Evolutionary conservation across 177 flowering plant genomes (phyloP).

Genomic region (Vitis hybrid): DNA sequence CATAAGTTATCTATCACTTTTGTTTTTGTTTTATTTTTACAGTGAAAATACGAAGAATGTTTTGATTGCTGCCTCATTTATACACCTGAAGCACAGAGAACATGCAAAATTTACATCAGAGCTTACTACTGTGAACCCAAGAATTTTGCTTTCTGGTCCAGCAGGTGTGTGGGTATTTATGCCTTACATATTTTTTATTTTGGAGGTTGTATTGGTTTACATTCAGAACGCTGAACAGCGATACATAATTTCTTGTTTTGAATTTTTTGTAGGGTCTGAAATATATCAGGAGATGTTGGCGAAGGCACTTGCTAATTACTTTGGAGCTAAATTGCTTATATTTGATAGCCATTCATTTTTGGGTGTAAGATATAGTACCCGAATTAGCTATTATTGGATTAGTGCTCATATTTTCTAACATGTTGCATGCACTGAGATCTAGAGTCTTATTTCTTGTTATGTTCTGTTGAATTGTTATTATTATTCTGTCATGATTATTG

Average conservation of each 20-base stretch:
- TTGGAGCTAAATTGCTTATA: constrained; percentile 82
- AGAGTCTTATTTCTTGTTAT: neutral
- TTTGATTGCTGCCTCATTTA: constrained; percentile 67
- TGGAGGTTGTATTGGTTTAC: neutral
- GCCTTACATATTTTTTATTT: neutral
- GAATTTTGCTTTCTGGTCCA: constrained; percentile 89
- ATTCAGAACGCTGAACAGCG: neutral
- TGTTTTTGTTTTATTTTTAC: constrained; percentile 20
- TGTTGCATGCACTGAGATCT: neutral
- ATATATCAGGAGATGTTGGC: constrained; percentile 91
- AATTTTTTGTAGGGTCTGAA: constrained; percentile 69
- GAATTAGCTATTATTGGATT: neutral
- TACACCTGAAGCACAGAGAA: constrained; percentile 72
- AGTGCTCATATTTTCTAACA: neutral
- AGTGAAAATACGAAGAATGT: constrained; percentile 86
- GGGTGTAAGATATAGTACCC: constrained; percentile 57
- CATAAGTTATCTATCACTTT: neutral
- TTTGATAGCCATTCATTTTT: constrained; percentile 72
- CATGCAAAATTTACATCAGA: constrained; percentile 71
- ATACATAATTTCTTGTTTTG: neutral
- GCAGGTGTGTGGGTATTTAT: constrained; percentile 47
- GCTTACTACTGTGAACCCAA: constrained; percentile 71
- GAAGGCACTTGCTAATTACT: constrained; percentile 82
- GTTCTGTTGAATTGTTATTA: neutral
- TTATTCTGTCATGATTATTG: too few species aligned